Base-by-base conservation (phyloP, 1,284 basidiomycete genomes). In the Ceraceosorus guamensis region DNA sequence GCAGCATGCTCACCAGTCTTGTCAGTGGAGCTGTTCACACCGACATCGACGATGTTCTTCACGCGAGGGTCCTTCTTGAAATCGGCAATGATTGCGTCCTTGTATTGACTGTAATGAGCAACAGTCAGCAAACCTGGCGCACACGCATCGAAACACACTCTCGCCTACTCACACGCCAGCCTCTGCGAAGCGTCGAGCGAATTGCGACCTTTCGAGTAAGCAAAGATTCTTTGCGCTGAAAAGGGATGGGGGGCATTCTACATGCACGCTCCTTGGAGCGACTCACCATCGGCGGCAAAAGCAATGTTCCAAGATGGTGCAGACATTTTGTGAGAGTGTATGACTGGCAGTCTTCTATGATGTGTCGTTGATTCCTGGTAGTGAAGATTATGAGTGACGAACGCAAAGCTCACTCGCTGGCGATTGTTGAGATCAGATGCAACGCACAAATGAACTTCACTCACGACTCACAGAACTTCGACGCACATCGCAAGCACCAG, bases 41-140 rank as follows among this genome's bases (percentile, higher is more conserved):
- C 68, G 14, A 71, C 67, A 46, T 71, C 68, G 34, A 63, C 43
- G 52, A 71, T 63, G 5, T 54, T 61, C 34, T 57, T 60, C 24
- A 71, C 68, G 5, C 67, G 68, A 24, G 67, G 63, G 24, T 71
- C 68, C 30, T 48, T 37, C 48, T 71, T 46, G 48, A 71, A 60
- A 37, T 69, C 67, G 50, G 59, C 61, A 45, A 66, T 61, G 47
- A 71, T 50, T 4, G 59, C 61, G 54, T 69, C 62, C 59, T 69
- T 71, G 68, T 71, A 71, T 13, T 8, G n/a, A n/a, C 37, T 41
- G 37, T n/a, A n/a, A 48, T 68, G 67, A 62, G 24, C 67, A 65
- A 46, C 65, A 65, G 43, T 69, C 65, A 35, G 37, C 46, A 48
- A 31, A 48, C n/a, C 18, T 18, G 6, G 16, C 6, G 18, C 13